Evolutionary conservation across 2,329 filamentous ascomycete species (phyloP).

Genomic region (Venturia carpophila): DNA sequence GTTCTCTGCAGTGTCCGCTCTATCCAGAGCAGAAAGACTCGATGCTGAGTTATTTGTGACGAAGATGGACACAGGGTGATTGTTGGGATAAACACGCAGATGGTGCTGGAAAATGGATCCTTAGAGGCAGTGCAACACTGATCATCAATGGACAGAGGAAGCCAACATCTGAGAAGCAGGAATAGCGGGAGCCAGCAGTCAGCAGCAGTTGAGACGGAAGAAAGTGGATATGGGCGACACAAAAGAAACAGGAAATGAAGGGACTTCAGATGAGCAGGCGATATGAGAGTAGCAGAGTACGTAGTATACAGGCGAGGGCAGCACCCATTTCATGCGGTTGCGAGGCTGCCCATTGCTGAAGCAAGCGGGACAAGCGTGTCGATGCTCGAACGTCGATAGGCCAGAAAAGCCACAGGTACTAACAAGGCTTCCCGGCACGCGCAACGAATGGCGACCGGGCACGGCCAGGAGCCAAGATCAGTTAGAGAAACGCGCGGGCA

Average conservation of each 20-base stretch:
- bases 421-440: neutral
- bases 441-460: neutral
- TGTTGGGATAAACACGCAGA: neutral
- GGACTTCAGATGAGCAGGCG: neutral
- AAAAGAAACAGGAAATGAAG: neutral
- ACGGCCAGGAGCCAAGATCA: neutral
- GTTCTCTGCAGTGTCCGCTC: neutral
- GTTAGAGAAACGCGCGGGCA: neutral
- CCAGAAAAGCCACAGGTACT: neutral
- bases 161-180: neutral
- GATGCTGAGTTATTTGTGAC: neutral
- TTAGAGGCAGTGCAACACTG: neutral
- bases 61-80: neutral
- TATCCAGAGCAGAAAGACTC: neutral
- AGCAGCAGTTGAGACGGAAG: neutral
- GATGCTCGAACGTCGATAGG: constrained; percentile 5
- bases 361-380: constrained; percentile 3
- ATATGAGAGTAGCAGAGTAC: neutral
- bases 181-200: neutral
- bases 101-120: neutral
- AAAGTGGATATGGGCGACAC: neutral
- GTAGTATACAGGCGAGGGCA: neutral
- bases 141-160: neutral
- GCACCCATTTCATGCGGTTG: neutral
- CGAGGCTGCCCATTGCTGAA: constrained; percentile 9